Percentiles rank a stretch among this genome's conserved stretches.
Evolutionary conservation across 1,139 yeast genomes (phyloP).

Genomic region (Geotrichum phurueaensis): DNA sequence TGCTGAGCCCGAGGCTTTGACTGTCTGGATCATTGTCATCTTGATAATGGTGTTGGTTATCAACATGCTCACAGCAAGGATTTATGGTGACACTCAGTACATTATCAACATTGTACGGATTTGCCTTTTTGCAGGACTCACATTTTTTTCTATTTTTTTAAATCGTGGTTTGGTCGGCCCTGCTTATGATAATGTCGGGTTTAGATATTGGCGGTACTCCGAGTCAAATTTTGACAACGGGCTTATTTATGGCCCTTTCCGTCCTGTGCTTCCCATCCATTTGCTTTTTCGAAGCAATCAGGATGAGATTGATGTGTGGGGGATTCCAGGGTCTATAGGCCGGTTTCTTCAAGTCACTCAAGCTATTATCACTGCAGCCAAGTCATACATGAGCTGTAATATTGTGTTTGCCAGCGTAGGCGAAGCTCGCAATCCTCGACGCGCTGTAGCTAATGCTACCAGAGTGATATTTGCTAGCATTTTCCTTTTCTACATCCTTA

Average conservation of each 20-base stretch:
- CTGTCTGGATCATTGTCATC: conserved; percentile 66
- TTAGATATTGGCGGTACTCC: conserved; percentile 55
- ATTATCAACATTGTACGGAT: conserved; percentile 56
- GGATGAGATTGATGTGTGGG: conserved; percentile 41
- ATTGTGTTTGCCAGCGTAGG: conserved; percentile 81
- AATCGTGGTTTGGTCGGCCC: conserved; percentile 48
- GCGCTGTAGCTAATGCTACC: conserved; percentile 72
- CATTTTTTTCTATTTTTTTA: conserved; percentile 58
- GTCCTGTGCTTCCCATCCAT: conserved; percentile 54
- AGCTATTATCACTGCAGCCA: conserved; percentile 60
- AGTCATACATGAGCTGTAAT: conserved; percentile 76
- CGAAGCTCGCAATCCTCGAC: conserved; percentile 77
- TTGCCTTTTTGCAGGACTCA: conserved; percentile 48
- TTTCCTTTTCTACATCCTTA: conserved; percentile 57
- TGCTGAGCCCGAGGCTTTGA: conserved; percentile 49
- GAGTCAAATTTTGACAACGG: conserved; percentile 47
- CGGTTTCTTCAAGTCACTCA: conserved; percentile 58
- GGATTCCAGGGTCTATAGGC: conserved; percentile 61
- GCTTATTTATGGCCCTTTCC: conserved; percentile 61
- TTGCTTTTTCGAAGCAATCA: conserved; percentile 35
- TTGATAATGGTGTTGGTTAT: conserved; percentile 48
- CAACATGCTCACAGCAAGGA: conserved; percentile 61
- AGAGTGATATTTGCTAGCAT: conserved; percentile 69
- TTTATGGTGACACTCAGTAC: conserved; percentile 73
- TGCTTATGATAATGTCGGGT: conserved; percentile 45